Conservation (phyloP, 257 asterid species). For the Salvia rosmarinus region DNA sequence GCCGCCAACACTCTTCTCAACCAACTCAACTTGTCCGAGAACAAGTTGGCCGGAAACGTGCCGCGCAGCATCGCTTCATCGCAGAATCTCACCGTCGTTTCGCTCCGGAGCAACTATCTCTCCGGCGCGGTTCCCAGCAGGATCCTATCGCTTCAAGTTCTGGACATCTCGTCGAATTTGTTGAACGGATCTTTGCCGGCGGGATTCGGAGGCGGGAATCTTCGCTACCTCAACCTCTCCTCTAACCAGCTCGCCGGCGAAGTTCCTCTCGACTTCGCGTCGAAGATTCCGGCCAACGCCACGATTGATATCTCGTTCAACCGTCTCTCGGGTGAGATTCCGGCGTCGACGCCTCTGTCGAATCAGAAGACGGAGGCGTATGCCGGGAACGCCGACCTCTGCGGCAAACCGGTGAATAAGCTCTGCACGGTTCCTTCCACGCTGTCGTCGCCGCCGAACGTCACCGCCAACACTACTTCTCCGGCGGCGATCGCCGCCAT, state of each 20-base stretch:
- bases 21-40: constrained; percentile 61
- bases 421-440: constrained; percentile 75
- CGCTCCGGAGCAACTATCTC: constrained; percentile 55
- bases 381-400: constrained; percentile 67
- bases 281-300: constrained; percentile 58
- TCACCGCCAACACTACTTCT: constrained; percentile 45
- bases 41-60: constrained; percentile 59
- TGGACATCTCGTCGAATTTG: constrained; percentile 72
- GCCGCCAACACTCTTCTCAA: constrained; percentile 34
- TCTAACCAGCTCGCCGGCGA: constrained; percentile 69
- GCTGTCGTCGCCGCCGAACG: constrained; percentile 60
- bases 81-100: constrained; percentile 54
- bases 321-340: constrained; percentile 76
- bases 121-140: constrained; percentile 60
- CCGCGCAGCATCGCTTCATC: constrained; percentile 49
- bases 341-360: constrained; percentile 48
- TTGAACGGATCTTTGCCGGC: constrained; percentile 69
- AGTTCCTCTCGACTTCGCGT: constrained; percentile 58
- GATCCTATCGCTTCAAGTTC: constrained; percentile 46
- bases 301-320: constrained; percentile 82
- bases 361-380: constrained; percentile 72
- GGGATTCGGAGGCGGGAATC: constrained; percentile 63
- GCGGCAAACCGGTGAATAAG: constrained; percentile 75
- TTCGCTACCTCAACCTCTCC: constrained; percentile 76
- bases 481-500: constrained; percentile 95